phyloP scores from a whole-genome alignment of 2,329 filamentous ascomycete genomes.

The Atkinsonella hypoxylon region DNA sequence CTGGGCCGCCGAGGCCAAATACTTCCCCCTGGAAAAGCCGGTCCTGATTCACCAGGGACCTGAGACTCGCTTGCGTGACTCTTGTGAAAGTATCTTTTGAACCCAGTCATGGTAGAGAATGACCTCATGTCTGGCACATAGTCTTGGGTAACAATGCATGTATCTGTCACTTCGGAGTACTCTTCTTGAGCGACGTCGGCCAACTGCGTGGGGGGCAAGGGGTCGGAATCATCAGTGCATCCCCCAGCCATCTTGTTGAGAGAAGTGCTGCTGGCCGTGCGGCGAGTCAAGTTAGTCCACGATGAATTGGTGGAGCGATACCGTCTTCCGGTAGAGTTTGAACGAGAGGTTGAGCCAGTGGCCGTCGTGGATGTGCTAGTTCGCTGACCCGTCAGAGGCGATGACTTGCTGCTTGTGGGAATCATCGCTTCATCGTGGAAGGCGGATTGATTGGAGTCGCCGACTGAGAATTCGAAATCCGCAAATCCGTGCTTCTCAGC shows the following conservation, averaged over 20 bases:
- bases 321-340: constrained; percentile 35
- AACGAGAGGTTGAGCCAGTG: constrained; percentile 35
- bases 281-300: constrained; percentile 40
- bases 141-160: constrained; percentile 15
- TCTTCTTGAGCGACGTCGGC: constrained; percentile 11
- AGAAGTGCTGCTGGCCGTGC: constrained; percentile 40
- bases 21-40: constrained; percentile 19
- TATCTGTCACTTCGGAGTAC: constrained; percentile 6
- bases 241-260: constrained; percentile 22
- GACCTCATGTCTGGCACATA: constrained; percentile 23
- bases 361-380: constrained; percentile 43
- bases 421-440: constrained; percentile 10
- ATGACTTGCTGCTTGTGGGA: constrained; percentile 9
- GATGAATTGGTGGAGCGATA: constrained; percentile 42
- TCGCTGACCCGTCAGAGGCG: constrained; percentile 25
- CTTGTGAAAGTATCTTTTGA: constrained; percentile 20
- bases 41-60: constrained; percentile 17
- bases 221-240: constrained; percentile 21
- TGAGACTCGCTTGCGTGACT: constrained; percentile 27
- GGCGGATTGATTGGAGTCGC: constrained; percentile 6
- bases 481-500: constrained; percentile 16
- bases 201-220: constrained; percentile 16
- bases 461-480: constrained; percentile 19
- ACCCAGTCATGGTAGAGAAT: constrained; percentile 14
- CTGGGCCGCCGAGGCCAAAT: constrained; percentile 24